Percentiles rank a stretch among this genome's conserved stretches.
phyloP scores from a whole-genome alignment of 2,329 filamentous ascomycete genomes.

The Neurospora sp. region DNA sequence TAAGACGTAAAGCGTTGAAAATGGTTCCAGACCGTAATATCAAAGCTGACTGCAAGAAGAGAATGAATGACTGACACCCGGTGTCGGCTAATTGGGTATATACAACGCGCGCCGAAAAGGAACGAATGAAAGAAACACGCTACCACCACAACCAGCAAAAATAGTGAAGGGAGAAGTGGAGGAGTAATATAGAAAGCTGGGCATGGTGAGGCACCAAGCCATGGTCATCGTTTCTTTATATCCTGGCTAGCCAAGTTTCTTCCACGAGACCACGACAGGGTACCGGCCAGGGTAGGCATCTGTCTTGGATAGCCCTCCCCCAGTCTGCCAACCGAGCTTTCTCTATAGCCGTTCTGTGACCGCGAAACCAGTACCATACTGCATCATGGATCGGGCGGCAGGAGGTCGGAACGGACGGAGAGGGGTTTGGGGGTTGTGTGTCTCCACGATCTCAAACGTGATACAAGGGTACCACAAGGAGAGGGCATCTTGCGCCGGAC shows the following conservation, averaged over 20 bases:
- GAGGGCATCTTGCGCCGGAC: background rate
- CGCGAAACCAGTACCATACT: constrained; percentile 13
- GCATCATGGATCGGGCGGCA: constrained; percentile 8
- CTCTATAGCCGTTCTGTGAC: constrained; percentile 4
- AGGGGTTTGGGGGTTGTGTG: constrained; percentile 11
- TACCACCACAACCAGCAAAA: constrained; percentile 32
- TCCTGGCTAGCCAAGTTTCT: constrained; percentile 20
- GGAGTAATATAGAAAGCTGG: constrained; percentile 21
- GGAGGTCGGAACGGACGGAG: constrained; percentile 12
- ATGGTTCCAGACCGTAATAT: constrained; percentile 42
- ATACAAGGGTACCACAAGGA: constrained; percentile 19
- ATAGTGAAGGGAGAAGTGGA: constrained; percentile 24
- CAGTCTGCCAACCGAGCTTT: constrained; percentile 13
- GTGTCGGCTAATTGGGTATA: constrained; percentile 24
- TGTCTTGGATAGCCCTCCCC: background rate
- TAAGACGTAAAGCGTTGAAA: constrained; percentile 15
- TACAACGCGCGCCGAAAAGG: constrained; percentile 22
- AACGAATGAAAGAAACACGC: constrained; percentile 41
- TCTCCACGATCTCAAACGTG: constrained; percentile 33
- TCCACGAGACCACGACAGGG: constrained; percentile 9
- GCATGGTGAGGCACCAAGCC: constrained; percentile 18
- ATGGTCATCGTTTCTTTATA: constrained; percentile 33
- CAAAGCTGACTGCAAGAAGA: constrained; percentile 28
- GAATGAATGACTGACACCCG: constrained; percentile 32
- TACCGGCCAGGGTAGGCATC: constrained; percentile 1